These are phyloP conservation scores for Yamadazyma olivae DNA, from an alignment of 805 yeast species.

Conservation along the genomic window DNA sequence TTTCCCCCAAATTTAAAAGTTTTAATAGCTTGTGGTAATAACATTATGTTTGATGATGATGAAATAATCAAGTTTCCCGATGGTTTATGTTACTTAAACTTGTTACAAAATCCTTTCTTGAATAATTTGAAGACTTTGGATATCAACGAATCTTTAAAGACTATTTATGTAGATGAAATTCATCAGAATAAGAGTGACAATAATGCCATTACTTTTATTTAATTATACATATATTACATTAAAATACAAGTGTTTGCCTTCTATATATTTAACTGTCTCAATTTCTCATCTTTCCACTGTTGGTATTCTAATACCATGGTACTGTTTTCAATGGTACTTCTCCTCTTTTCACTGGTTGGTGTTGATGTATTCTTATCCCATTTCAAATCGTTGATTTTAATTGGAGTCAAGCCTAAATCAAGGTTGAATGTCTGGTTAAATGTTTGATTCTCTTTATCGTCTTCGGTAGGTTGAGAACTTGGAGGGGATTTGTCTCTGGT, in stretches of 20 bases:
- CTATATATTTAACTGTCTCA: background rate
- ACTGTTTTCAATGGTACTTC: conserved; percentile 29
- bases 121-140: conserved; percentile 10
- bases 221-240: conserved; percentile 3
- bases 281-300: conserved; percentile 28
- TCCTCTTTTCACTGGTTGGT: conserved; percentile 10
- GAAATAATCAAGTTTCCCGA: conserved; percentile 13
- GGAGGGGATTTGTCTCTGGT: background rate
- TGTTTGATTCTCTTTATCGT: conserved; percentile 11
- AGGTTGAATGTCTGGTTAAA: background rate
- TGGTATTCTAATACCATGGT: conserved; percentile 41
- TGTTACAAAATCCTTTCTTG: conserved; percentile 14
- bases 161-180: conserved; percentile 13
- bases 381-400: conserved; percentile 6
- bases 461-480: background rate
- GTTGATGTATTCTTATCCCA: conserved; percentile 12
- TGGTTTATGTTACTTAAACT: conserved; percentile 11
- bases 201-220: conserved; percentile 9
- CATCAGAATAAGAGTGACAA: conserved; percentile 4
- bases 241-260: background rate
- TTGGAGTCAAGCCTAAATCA: conserved; percentile 11
- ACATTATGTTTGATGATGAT: conserved; percentile 13
- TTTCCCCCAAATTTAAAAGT: conserved; percentile 13
- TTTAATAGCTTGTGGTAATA: conserved; percentile 16
- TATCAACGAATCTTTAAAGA: conserved; percentile 10